Evolutionary conservation across 805 yeast species (phyloP).

Genomic region (Yarrowia keelungensis): DNA sequence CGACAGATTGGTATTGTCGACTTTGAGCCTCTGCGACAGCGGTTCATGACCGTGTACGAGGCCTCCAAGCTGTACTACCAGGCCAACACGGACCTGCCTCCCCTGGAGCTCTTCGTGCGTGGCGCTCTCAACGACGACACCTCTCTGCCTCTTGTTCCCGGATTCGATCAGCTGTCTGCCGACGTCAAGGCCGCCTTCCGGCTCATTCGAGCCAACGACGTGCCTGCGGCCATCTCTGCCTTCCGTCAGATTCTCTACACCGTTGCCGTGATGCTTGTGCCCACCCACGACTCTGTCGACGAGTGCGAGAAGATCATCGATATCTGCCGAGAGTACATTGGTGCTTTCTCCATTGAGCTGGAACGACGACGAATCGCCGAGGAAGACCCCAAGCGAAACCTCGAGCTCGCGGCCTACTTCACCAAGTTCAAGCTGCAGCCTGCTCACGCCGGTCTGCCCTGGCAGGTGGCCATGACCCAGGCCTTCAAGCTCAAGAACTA

Average conservation of each 20-base stretch:
- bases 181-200: constrained; percentile 76
- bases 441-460: constrained; percentile 83
- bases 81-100: constrained; percentile 74
- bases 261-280: constrained; percentile 72
- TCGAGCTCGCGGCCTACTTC: constrained; percentile 95
- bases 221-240: constrained; percentile 76
- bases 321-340: constrained; percentile 85
- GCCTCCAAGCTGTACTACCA: constrained; percentile 78
- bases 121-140: constrained; percentile 61
- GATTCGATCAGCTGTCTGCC: constrained; percentile 68
- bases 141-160: constrained; percentile 74
- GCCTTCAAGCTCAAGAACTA: constrained; percentile 87
- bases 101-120: constrained; percentile 72
- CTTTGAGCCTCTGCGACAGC: constrained; percentile 83
- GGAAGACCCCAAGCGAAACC: constrained; percentile 74
- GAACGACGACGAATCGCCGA: constrained; percentile 82
- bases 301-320: constrained; percentile 74
- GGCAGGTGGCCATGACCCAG: constrained; percentile 94
- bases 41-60: constrained; percentile 85
- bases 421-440: constrained; percentile 82
- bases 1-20: constrained; percentile 87
- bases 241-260: constrained; percentile 85
- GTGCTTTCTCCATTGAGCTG: constrained; percentile 91
- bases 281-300: constrained; percentile 74
- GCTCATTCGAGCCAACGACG: constrained; percentile 80